Conservation (phyloP, 345 rosid species). For the Theobroma cacao region DNA sequence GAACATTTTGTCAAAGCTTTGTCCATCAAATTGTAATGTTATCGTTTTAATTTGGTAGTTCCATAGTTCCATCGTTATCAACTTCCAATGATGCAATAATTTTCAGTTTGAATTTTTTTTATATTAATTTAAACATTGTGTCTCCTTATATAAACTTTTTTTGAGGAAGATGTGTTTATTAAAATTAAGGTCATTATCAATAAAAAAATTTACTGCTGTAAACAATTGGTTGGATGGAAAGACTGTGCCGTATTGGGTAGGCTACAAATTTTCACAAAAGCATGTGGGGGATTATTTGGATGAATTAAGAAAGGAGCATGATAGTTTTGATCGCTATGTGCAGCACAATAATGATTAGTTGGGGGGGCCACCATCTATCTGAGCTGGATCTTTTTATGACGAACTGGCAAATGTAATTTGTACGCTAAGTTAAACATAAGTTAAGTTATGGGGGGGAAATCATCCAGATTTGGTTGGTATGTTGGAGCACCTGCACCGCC, state of each 20-base stretch:
- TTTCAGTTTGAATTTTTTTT: too few species aligned
- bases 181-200: too few species aligned
- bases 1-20: not conserved
- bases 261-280: not conserved
- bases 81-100: not conserved
- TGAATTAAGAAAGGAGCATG: not conserved
- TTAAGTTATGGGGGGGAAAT: not conserved
- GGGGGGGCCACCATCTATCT: not conserved
- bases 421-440: slow-evolving; percentile 1
- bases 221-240: too few species aligned
- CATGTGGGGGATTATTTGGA: not conserved
- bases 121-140: not conserved
- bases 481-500: slow-evolving; percentile 1
- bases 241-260: not conserved
- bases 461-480: slow-evolving; percentile 5
- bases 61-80: not conserved
- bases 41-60: not conserved
- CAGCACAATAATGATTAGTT: not conserved
- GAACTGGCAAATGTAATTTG: slow-evolving; percentile 11
- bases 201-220: too few species aligned
- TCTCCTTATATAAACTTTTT: too few species aligned
- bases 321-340: not conserved
- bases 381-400: not conserved
- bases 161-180: too few species aligned
- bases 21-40: not conserved